These are phyloP conservation scores for Crithidia brevicula DNA, from an alignment of 208 protist genomes.

Conservation along the genomic window DNA sequence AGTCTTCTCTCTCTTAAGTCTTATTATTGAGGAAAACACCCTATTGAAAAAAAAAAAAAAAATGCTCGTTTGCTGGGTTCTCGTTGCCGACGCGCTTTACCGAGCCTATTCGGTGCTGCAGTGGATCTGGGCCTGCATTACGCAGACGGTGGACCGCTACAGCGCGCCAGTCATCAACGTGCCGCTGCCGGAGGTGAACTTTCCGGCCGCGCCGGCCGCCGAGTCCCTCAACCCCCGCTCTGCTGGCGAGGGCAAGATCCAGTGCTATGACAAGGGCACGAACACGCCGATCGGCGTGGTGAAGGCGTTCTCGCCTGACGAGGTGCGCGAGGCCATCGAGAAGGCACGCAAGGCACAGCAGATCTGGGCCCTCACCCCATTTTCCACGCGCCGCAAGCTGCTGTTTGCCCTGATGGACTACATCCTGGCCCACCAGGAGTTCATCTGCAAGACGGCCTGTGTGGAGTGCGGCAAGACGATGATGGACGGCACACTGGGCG, in stretches of 20 bases:
- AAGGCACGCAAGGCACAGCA: conserved; percentile 81
- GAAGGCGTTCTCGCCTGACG: conserved; percentile 66
- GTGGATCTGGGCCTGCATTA: conserved; percentile 40
- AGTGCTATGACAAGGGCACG: conserved; percentile 92
- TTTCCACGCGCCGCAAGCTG: conserved; percentile 84
- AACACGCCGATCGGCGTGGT: conserved; percentile 80
- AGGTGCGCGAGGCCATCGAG: conserved; percentile 67
- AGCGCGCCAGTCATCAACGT: conserved; percentile 79
- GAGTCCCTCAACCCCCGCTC: conserved; percentile 72
- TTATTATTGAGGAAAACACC: neutral
- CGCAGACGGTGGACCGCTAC: conserved; percentile 80
- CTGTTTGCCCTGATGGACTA: conserved; percentile 90
- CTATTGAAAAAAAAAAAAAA: conserved; percentile 12
- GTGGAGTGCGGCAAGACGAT: conserved; percentile 93
- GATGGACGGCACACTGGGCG: conserved; percentile 91
- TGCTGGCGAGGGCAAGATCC: conserved; percentile 73
- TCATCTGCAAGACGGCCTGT: conserved; percentile 88
- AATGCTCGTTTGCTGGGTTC: conserved; percentile 49
- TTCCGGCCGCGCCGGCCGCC: conserved; percentile 45
- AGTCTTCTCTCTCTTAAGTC: too few species aligned
- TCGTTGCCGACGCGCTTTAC: conserved; percentile 59
- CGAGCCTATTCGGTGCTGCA: conserved; percentile 64
- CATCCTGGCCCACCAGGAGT: conserved; percentile 77
- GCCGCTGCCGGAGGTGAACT: conserved; percentile 60
- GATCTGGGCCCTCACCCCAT: conserved; percentile 83